phyloP scores from a whole-genome alignment of 2,329 filamentous ascomycete genomes.

The Stagonosporopsis vannaccii region DNA sequence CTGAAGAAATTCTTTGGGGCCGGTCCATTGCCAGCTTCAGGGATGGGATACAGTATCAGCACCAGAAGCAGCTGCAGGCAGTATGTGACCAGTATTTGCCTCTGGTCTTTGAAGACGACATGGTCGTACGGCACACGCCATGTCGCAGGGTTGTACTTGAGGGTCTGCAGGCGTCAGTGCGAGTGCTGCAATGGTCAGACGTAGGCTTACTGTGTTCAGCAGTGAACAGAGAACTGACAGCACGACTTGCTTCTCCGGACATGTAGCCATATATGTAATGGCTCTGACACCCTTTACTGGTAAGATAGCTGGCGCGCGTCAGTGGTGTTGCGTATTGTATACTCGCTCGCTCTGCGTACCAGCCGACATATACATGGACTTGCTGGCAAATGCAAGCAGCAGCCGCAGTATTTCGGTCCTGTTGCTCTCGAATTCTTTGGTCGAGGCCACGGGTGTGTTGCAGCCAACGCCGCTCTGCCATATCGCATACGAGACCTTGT shows the following conservation, averaged over 20 bases:
- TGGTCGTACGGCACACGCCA: conserved; percentile 96
- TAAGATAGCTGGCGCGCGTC: conserved; percentile 61
- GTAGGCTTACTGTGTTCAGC: conserved; percentile 81
- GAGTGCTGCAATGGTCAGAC: not conserved
- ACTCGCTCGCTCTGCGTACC: conserved; percentile 53
- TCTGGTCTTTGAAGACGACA: conserved; percentile 88
- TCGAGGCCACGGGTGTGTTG: conserved; percentile 86
- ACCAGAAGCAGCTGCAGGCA: conserved; percentile 89
- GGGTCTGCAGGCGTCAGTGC: conserved; percentile 65
- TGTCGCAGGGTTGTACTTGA: conserved; percentile 93
- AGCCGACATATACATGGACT: conserved; percentile 91
- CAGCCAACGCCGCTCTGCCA: conserved; percentile 99
- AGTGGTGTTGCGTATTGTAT: conserved; percentile 1
- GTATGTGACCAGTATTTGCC: conserved; percentile 89
- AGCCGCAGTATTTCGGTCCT: conserved; percentile 88
- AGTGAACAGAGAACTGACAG: conserved; percentile 90
- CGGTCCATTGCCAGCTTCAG: conserved; percentile 70
- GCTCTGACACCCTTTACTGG: conserved; percentile 83
- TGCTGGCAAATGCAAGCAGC: conserved; percentile 83
- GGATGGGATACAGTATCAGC: conserved; percentile 84
- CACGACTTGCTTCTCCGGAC: conserved; percentile 88
- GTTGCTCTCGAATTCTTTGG: conserved; percentile 91
- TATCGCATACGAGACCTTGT: conserved; percentile 89
- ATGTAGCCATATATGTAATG: conserved; percentile 88
- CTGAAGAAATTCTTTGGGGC: conserved; percentile 90